Base-by-base conservation (phyloP, 1,139 yeast genomes). In the Saccharomyces uvarum region DNA sequence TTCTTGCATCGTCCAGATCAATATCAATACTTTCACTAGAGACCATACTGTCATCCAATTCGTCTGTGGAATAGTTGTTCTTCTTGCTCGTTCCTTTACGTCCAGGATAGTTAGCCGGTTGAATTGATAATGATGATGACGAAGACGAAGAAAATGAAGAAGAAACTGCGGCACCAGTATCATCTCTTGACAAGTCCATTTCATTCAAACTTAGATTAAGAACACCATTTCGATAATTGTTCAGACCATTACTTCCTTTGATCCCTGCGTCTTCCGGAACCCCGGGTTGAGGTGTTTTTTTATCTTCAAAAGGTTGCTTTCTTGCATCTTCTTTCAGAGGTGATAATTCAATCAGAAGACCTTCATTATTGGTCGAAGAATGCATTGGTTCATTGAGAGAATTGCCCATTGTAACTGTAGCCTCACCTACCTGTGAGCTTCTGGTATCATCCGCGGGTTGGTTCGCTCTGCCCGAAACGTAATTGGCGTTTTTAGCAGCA, bases 1-100 rank as follows among this genome's bases (percentile, higher is more conserved):
- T 59, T 53, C 41, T 53, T 42, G 61, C 56, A 13, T 59, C 61
- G 26, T 63, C 62, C 31, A 69, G 51, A 51, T 68, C 66, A 26
- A 69, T 51, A 33, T 66, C 66, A 47, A 67, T 65, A 52, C 70
- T 67, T 49, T 67, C 69, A 27, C 65, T 66, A 2, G 70, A 65
- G 2, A 64, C 56, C 11, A 57, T 51, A 38, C 59, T 57, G 50
- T 57, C 57, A 24, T 59, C 55, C 44, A 55, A 26, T 3, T 51
- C 61, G 14, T 59, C 58, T 19, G 60, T 51, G 6, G 52, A 38
- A 28, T 16, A 38, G 13, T 38, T 38, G n/a, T 38, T 38, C 8
- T 24, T 38, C 50, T 53, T 24, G 53, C 48, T 31, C 46, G 51
- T 31, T 54, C 55, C 28, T 42, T 47, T n/a, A 51, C 49, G 29